Evolutionary conservation across 257 asterid species (phyloP), one percentile per base, ranked within the genome.

Genomic region (Salvia hispanica): DNA sequence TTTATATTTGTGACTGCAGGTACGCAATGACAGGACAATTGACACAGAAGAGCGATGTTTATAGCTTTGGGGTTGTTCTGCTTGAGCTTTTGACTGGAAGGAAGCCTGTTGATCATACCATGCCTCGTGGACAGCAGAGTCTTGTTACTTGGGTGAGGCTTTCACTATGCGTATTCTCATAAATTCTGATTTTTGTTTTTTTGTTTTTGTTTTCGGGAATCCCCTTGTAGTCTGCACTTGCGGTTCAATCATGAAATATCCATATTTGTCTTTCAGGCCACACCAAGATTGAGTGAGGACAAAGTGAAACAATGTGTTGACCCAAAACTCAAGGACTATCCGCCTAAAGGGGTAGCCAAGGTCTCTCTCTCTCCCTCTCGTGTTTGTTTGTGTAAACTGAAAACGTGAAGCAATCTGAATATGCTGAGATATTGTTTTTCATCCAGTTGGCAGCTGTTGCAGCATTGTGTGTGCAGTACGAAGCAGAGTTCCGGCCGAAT

Each of bases 61-160:
- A 90, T 77, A 90, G 96, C 79, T 90, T 90, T 67, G 96, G 96
- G 47, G 96, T 90, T 63, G 96, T 87, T 75, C 80, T 90, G 40
- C 96, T 90, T 53, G 96, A 90, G 84, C 92, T 90, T 77, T 78
- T 90, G 74, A 90, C 96, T 11, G 96, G 96, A 65, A 84, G 96
- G 78, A 90, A 90, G 79, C 96, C 96, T 48, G 96, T 90, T 61
- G 96, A 90, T 80, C 96, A 90, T 72, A 90, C 91, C 5, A 90
- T 90, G 96, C 96, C 96, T 37, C 92, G 97, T 44, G 97, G 97
- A 36, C 97, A 90, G 78, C 97, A 90, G 84, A 82, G 90, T 64
- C 95, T 90, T 48, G 95, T 90, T 72, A 90, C 97, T 70, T 90
- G 97, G 97, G 97, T 90, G 57, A 84, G 85, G 60, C 73, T 25